phyloP scores from a whole-genome alignment of 129 eudicot species.

The Silybum marianum region DNA sequence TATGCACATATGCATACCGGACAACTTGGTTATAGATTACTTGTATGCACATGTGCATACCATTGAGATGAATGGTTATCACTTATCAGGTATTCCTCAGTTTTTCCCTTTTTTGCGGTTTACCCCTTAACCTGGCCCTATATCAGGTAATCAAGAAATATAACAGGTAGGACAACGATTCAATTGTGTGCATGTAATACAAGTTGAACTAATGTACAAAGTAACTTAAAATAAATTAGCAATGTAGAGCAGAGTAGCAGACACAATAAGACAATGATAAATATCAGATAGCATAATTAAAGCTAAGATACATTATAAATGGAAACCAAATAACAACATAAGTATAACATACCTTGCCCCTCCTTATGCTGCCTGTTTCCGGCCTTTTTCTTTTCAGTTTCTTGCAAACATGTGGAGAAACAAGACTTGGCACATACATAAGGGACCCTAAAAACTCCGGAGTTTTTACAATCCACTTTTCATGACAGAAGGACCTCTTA shows the following conservation, averaged over 20 bases:
- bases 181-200: not conserved
- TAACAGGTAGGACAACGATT: too few species aligned
- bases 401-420: constrained; percentile 8
- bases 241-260: not conserved
- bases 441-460: not conserved
- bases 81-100: too few species aligned
- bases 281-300: not conserved
- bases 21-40: too few species aligned
- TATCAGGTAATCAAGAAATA: too few species aligned
- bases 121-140: too few species aligned
- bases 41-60: too few species aligned
- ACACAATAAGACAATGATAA: not conserved
- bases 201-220: not conserved
- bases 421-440: not conserved
- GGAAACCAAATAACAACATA: not conserved
- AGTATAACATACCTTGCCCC: not conserved
- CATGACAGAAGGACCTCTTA: constrained; percentile 1
- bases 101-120: too few species aligned
- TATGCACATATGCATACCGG: too few species aligned
- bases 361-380: not conserved
- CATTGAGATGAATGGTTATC: too few species aligned
- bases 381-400: not conserved
- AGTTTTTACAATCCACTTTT: not conserved
- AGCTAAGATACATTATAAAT: not conserved
- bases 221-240: not conserved